Conservation (phyloP, 306 rosid species). For the Nissolia schottii region DNA sequence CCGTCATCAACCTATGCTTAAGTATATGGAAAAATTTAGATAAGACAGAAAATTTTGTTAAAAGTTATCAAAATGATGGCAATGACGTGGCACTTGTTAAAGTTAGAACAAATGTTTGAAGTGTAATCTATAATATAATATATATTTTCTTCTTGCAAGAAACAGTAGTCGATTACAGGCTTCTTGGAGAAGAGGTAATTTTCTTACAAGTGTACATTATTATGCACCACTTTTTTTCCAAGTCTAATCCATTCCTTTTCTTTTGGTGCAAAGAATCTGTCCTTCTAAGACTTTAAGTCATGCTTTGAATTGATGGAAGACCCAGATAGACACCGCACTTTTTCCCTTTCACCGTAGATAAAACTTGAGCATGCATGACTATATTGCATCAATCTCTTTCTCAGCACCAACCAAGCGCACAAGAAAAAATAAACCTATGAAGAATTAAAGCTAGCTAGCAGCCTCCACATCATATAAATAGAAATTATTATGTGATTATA, state of each 20-base stretch:
- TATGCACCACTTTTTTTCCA: neutral
- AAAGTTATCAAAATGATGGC: no score
- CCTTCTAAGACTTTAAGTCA: neutral
- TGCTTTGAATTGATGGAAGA: constrained; percentile 20
- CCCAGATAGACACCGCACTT: neutral
- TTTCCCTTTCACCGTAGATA: neutral
- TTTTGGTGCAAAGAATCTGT: constrained; percentile 25
- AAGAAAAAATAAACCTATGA: neutral
- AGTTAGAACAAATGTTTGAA: neutral
- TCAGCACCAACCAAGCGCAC: constrained; percentile 22
- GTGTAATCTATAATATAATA: no score
- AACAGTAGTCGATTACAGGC: no score
- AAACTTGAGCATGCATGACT: neutral
- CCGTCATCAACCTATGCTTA: no score
- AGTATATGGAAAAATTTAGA: no score
- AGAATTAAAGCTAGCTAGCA: no score
- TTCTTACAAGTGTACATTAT: neutral
- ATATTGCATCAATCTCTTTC: constrained; percentile 21
- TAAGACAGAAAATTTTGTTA: no score
- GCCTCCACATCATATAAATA: no score
- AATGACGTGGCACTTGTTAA: no score
- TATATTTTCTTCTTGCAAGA: neutral
- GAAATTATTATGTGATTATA: no score
- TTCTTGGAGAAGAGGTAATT: neutral
- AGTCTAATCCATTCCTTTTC: neutral